Percentiles rank a stretch among this genome's conserved stretches.
These are phyloP conservation scores for Eucalyptus tenuipes DNA, from an alignment of 345 rosid genomes.

Conservation along the genomic window DNA sequence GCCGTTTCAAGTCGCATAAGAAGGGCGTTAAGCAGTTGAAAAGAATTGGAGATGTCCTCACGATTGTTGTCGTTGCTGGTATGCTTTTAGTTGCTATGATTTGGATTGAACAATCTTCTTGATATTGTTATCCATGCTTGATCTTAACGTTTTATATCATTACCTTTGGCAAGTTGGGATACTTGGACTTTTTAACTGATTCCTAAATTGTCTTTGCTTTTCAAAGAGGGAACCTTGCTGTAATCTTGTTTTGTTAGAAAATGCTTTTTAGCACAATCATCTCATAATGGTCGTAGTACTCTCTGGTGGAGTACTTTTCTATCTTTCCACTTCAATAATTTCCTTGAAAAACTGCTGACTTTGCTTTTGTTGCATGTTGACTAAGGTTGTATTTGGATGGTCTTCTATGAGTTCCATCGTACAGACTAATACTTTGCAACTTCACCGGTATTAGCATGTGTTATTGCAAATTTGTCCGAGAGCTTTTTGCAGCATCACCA, in stretches of 20 bases:
- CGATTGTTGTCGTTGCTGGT: constrained; percentile 82
- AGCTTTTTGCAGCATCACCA: background rate
- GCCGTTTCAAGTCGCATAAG: constrained; percentile 69
- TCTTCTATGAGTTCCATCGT: background rate
- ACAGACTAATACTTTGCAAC: background rate
- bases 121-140: background rate
- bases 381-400: background rate
- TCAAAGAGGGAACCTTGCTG: background rate
- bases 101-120: background rate
- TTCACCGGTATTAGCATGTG: background rate
- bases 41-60: constrained; percentile 75
- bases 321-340: background rate
- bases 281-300: background rate
- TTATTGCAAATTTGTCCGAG: background rate
- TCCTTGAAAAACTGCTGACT: background rate
- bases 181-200: background rate
- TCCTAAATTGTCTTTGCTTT: background rate
- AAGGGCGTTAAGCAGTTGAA: constrained; percentile 42
- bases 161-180: background rate
- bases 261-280: background rate
- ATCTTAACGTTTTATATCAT: background rate
- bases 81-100: background rate
- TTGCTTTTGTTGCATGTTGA: background rate
- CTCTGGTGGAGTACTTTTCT: background rate
- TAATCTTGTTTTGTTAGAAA: background rate